These are phyloP conservation scores for Echinosophora koreensis DNA, from an alignment of 306 rosid genomes.

Conservation along the genomic window DNA sequence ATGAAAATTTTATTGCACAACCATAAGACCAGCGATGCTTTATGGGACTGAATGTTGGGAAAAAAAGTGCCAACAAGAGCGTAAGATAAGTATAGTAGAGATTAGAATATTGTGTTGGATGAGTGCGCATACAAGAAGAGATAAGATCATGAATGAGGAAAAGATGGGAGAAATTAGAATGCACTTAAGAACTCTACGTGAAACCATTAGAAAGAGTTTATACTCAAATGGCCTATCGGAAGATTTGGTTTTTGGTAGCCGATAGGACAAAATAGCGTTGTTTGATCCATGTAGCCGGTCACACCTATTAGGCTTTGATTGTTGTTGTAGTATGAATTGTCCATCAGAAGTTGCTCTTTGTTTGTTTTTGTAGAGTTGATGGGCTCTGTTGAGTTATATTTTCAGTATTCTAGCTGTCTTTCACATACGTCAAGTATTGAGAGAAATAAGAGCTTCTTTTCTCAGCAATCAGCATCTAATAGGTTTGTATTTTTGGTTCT, in stretches of 20 bases:
- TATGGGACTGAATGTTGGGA: too few species aligned
- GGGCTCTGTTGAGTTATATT: background rate
- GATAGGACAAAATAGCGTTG: too few species aligned
- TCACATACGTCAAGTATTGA: conserved; percentile 1
- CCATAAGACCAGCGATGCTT: too few species aligned
- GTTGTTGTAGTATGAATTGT: too few species aligned
- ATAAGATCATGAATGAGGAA: background rate
- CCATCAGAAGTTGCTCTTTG: background rate
- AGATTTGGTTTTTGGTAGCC: background rate
- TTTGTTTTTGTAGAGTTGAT: conserved; percentile 6
- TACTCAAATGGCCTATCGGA: background rate
- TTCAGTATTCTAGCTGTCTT: background rate
- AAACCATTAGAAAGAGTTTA: too few species aligned
- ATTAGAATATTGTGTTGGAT: background rate
- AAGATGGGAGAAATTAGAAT: background rate
- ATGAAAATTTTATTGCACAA: too few species aligned
- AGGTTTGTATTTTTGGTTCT: background rate
- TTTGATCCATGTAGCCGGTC: background rate
- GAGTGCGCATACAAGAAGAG: background rate
- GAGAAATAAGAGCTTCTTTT: background rate
- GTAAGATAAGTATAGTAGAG: background rate
- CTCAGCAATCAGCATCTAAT: background rate
- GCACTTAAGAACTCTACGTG: background rate
- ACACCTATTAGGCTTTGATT: background rate
- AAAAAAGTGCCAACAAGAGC: background rate